These are phyloP conservation scores for Senna tora DNA, from an alignment of 306 rosid species.

Conservation along the genomic window DNA sequence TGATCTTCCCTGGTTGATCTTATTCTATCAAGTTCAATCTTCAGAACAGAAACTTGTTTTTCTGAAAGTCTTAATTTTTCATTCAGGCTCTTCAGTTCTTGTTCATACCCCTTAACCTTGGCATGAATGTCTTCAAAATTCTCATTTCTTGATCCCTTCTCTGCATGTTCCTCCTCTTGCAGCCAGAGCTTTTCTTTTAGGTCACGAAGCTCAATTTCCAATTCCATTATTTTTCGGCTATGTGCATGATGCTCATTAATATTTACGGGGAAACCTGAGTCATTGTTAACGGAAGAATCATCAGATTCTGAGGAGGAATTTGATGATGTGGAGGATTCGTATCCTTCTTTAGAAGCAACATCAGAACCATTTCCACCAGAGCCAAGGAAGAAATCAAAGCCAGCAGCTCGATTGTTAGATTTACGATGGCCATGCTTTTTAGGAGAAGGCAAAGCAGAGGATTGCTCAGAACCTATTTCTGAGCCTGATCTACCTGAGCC, in stretches of 20 bases:
- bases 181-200: constrained; percentile 36
- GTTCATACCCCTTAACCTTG: constrained; percentile 58
- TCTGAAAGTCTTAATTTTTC: constrained; percentile 63
- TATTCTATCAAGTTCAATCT: constrained; percentile 52
- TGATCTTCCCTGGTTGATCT: constrained; percentile 38
- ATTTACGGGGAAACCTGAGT: not conserved
- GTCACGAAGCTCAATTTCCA: constrained; percentile 16
- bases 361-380: not conserved
- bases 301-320: constrained; percentile 2
- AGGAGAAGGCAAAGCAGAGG: constrained; percentile 8
- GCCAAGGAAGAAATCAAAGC: constrained; percentile 2
- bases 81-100: constrained; percentile 60
- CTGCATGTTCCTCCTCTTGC: constrained; percentile 62
- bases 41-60: constrained; percentile 62
- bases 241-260: not conserved
- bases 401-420: constrained; percentile 5
- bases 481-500: constrained; percentile 1
- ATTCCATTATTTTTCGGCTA: constrained; percentile 6
- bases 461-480: not conserved
- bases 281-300: constrained; percentile 11
- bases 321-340: not conserved
- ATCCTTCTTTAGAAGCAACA: not conserved
- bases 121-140: constrained; percentile 48
- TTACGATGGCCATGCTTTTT: not conserved
- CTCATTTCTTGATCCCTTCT: constrained; percentile 49